Evolutionary conservation across 345 rosid genomes (phyloP), one percentile per base, ranked within the genome.

Genomic region (Gossypium raimondii): DNA sequence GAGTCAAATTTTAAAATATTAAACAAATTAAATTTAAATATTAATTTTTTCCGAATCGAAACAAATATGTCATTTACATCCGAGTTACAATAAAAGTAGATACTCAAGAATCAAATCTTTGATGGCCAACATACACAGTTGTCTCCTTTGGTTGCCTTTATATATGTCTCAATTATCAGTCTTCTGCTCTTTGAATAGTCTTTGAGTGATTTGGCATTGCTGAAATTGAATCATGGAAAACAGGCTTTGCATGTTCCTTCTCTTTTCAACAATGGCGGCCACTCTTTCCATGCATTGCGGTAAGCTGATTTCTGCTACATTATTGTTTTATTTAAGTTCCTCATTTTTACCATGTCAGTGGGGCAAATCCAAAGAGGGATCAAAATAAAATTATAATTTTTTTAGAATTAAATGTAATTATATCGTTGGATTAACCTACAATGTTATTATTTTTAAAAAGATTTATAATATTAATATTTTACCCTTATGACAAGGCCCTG

Each of bases 51-150:
- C 1, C 1, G 0, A 34, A 5, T 34, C 7, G 1, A 34, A 34
- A 34, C 41, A 34, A 5, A 34, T 34, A 34, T 34, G 41, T 34
- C 41, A 34, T 34, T 5, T 34, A 34, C 41, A 60, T 81, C 87
- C 79, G 80, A 73, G 4, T 48, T 73, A 63, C 75, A 76, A 47
- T 70, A 83, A 84, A 85, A 84, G 81, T 83, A 77, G 79, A 77
- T 70, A 72, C 77, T 76, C n/a, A 73, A 81, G 92, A 78, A 81
- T 79, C 83, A 41, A 76, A 84, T 85, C 91, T 87, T 87, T 84
- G 71, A 79, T 67, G 45, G 74, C 80, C 55, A 22, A 61, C 45
- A 70, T n/a, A 53, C 18, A 74, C 71, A 69, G 78, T 64, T 76
- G 82, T 74, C 81, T 63, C 82, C 72, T 73, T 55, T 66, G 67